phyloP scores from a whole-genome alignment of 2,329 filamentous ascomycete genomes.

The Colletotrichum higginsianum region DNA sequence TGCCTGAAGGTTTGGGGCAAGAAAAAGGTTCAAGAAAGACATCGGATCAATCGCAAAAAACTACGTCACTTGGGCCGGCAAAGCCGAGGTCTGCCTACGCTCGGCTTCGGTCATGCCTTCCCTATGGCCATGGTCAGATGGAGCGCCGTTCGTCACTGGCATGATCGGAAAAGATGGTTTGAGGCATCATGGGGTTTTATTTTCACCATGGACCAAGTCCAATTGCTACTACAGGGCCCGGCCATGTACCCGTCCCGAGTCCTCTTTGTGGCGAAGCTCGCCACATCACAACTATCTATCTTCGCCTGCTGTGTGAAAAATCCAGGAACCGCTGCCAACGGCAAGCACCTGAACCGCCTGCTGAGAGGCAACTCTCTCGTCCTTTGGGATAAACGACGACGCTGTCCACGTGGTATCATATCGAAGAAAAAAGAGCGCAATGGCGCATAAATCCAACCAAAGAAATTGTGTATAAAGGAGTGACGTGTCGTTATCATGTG shows the following conservation, averaged over 20 bases:
- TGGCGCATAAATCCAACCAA: constrained; percentile 37
- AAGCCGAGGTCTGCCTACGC: constrained; percentile 10
- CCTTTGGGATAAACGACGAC: constrained; percentile 35
- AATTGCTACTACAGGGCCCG: not conserved
- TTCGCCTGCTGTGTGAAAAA: not conserved
- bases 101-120: not conserved
- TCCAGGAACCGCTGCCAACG: constrained; percentile 3
- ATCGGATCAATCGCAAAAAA: constrained; percentile 17
- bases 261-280: not conserved
- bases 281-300: not conserved
- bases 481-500: constrained; percentile 37
- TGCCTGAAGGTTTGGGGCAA: not conserved
- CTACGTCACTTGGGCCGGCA: not conserved
- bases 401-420: constrained; percentile 43
- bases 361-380: not conserved
- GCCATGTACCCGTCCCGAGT: not conserved
- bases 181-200: not conserved
- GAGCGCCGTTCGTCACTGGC: not conserved
- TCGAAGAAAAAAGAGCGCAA: constrained; percentile 38
- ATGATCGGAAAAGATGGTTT: not conserved
- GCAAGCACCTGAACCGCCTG: constrained; percentile 15
- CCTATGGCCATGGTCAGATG: not conserved
- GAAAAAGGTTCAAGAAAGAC: constrained; percentile 2
- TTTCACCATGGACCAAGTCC: constrained; percentile 14
- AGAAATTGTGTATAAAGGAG: constrained; percentile 16